Conservation (phyloP, 805 yeast species). For the Monosporozyma aquatica region DNA sequence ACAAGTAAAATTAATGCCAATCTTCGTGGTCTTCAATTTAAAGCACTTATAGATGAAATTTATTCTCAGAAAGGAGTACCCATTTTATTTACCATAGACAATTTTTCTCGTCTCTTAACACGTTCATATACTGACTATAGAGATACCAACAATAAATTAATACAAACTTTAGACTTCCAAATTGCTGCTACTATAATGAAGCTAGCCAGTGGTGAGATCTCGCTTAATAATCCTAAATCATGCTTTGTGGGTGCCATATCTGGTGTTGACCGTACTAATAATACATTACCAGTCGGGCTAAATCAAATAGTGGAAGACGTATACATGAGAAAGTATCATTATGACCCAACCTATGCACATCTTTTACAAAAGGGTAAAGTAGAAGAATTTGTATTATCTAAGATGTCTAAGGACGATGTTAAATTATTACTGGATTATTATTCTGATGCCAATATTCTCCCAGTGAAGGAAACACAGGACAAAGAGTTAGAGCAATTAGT, state of each 20-base stretch:
- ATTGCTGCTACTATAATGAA: conserved; percentile 49
- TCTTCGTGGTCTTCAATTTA: conserved; percentile 39
- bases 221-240: conserved; percentile 43
- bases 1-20: conserved; percentile 31
- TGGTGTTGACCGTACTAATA: conserved; percentile 41
- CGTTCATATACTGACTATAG: conserved; percentile 51
- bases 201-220: conserved; percentile 42
- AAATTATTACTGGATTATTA: conserved; percentile 35
- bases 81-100: conserved; percentile 63
- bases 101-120: conserved; percentile 55
- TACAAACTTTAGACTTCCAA: conserved; percentile 56
- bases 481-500: conserved; percentile 32
- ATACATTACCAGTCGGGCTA: conserved; percentile 54
- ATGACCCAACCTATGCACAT: conserved; percentile 49
- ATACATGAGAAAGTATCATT: conserved; percentile 41
- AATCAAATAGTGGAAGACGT: conserved; percentile 45
- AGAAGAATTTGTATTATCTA: conserved; percentile 35
- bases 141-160: conserved; percentile 43
- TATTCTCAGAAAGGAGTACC: conserved; percentile 43
- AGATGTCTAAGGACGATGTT: conserved; percentile 39
- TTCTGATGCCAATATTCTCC: conserved; percentile 33
- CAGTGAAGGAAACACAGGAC: conserved; percentile 28
- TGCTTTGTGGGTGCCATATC: conserved; percentile 58
- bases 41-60: conserved; percentile 48
- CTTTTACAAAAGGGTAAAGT: conserved; percentile 34